Percentiles rank a stretch among this genome's conserved stretches.
Conservation (phyloP, 345 rosid species). For the Passiflora organensis region DNA sequence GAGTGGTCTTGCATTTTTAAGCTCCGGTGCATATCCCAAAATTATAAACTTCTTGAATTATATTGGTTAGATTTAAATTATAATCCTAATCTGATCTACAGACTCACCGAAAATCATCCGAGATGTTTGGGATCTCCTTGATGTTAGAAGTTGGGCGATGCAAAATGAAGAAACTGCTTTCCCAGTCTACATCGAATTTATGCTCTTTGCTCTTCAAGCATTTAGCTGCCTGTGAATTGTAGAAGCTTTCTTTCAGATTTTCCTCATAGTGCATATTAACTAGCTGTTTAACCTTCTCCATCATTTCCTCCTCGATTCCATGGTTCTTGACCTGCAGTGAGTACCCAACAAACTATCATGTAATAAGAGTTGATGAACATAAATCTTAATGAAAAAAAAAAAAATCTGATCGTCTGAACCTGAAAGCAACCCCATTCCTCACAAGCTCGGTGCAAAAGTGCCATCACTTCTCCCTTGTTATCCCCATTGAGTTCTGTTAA, state of each 20-base stretch:
- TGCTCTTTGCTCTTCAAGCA: constrained; percentile 34
- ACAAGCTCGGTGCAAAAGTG: constrained; percentile 70
- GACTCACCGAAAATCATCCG: constrained; percentile 58
- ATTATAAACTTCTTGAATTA: too few relatives aligned
- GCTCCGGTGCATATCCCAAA: not conserved
- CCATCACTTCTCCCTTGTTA: constrained; percentile 55
- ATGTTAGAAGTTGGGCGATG: constrained; percentile 67
- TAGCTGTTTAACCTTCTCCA: constrained; percentile 71
- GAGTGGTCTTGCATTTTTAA: not conserved
- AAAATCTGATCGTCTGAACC: constrained; percentile 27
- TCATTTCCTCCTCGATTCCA: constrained; percentile 55
- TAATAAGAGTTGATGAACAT: not conserved
- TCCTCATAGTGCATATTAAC: constrained; percentile 66
- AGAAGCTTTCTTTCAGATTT: constrained; percentile 54
- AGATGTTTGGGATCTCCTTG: constrained; percentile 43
- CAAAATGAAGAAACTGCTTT: constrained; percentile 71
- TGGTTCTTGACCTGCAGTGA: constrained; percentile 73
- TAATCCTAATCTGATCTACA: not conserved
- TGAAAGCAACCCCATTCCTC: constrained; percentile 83
- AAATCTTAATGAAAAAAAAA: not conserved
- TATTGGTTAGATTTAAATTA: too few relatives aligned
- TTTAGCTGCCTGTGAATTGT: constrained; percentile 59
- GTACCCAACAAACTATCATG: not conserved
- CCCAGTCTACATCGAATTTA: constrained; percentile 66
- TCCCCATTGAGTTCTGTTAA: constrained; percentile 59